A percentile compares a stretch with the other conserved stretches of the same genome.
Evolutionary conservation across 176 grass and related monocot species (phyloP).

Genomic region (Oryza officinalis): DNA sequence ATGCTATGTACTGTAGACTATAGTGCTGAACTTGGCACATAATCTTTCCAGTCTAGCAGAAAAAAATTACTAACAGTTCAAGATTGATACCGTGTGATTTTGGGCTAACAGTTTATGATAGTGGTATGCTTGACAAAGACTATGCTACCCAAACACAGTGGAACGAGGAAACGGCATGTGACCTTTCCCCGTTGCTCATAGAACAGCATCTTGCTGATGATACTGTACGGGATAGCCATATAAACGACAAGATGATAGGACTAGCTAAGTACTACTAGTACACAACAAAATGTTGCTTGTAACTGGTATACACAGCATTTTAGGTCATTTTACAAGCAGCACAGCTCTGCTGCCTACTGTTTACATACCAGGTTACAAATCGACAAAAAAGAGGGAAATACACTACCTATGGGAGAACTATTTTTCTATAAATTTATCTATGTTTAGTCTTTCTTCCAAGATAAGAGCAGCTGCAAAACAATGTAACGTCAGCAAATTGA

Average conservation of each 20-base stretch:
- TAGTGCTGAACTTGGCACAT: neutral
- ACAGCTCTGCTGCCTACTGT: neutral
- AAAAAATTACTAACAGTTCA: neutral
- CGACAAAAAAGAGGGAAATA: neutral
- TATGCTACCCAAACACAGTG: neutral
- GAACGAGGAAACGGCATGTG: neutral
- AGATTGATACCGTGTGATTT: neutral
- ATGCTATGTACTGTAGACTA: neutral
- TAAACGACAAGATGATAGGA: too few species aligned
- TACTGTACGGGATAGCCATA: too few species aligned
- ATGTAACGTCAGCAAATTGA: conserved; percentile 2
- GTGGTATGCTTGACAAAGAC: neutral
- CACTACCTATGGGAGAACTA: conserved; percentile 12
- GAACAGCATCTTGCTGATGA: neutral
- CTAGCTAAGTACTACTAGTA: neutral
- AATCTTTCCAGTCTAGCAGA: neutral
- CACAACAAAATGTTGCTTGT: conserved; percentile 27
- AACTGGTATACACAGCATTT: conserved; percentile 16
- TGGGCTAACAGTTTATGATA: neutral
- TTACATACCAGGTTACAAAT: conserved; percentile 36
- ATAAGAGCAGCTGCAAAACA: neutral
- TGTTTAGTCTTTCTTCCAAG: conserved; percentile 10
- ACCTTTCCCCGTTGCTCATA: neutral
- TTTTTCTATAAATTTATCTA: conserved; percentile 29
- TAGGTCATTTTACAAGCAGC: conserved; percentile 32